phyloP scores from a whole-genome alignment of 1,284 basidiomycete species.

The Ceratobasidium sp. region DNA sequence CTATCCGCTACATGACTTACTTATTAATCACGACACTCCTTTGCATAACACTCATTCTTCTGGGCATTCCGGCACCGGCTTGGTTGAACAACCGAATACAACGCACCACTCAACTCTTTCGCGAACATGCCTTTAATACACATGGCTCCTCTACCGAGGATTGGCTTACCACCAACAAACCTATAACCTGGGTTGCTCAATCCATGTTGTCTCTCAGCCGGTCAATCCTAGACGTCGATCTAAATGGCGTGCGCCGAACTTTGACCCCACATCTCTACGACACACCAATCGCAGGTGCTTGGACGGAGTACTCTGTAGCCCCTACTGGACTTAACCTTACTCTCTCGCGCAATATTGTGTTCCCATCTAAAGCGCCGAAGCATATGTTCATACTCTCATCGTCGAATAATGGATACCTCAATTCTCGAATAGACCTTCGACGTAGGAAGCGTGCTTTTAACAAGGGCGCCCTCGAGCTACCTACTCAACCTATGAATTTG shows the following conservation, averaged over 20 bases:
- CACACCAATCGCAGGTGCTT: constrained; percentile 19
- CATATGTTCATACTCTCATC: background rate
- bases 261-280: background rate
- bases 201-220: background rate
- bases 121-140: too few relatives aligned
- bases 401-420: constrained; percentile 25
- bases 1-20: constrained; percentile 9
- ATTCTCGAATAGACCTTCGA: constrained; percentile 38
- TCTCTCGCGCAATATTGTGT: background rate
- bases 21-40: constrained; percentile 27
- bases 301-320: background rate
- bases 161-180: background rate
- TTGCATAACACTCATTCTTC: constrained; percentile 26
- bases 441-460: constrained; percentile 39
- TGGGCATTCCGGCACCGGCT: constrained; percentile 5
- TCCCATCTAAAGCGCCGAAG: background rate
- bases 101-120: background rate
- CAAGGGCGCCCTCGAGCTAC: background rate
- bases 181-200: background rate
- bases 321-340: background rate
- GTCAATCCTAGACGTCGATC: background rate
- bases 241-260: background rate
- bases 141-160: too few relatives aligned
- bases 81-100: background rate
- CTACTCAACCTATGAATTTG: background rate